Evolutionary conservation across 176 grass and related monocot species (phyloP), one percentile per base, ranked within the genome.

Genomic region (Cenchrus purpureus): DNA sequence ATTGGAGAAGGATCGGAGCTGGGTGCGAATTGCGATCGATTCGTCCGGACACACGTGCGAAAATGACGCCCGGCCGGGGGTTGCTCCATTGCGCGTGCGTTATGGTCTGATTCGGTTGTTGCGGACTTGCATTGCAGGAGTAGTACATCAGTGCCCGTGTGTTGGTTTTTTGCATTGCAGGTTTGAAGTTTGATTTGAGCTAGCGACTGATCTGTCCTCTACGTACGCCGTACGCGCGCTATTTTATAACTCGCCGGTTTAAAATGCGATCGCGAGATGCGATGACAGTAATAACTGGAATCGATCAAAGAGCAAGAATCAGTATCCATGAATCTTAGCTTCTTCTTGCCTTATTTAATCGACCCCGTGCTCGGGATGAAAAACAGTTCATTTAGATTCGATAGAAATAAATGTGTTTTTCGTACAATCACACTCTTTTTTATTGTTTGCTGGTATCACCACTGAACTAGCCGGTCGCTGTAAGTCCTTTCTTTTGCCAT

Each of bases 111-210:
- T 29, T n/a, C 37, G 69, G 85, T 81, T 73, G 78, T 32, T 74
- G 85, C 53, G 37, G 32, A 59, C 54, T 58, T 76, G 73, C 10
- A 19, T 32, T 32, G 37, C 37, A 40, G 37, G 0, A 37, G 53
- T 19, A 58, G 22, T 25, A 25, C 22, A 25, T 25, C 73, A 20
- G 32, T 44, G 51, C 37, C 11, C 29, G 51, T 37, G 15, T 15
- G 6, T 50, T 37, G 45, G 28, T n/a, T 22, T 22, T 65, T 32
- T 32, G 31, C 31, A 32, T 32, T 71, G 80, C 80, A 83, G 80
- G 73, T 78, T 83, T 88, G 80, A 88, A 73, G 73, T 78, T 83
- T 88, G 80, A 88, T 78, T 64, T 67, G 51, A 46, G 57, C 55
- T 2, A 0, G 76, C 13, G 42, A 6, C n/a, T 1, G 22, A 25